Evolutionary conservation across 163 green algal genomes (phyloP).

Genomic region (Volvox carteri): DNA sequence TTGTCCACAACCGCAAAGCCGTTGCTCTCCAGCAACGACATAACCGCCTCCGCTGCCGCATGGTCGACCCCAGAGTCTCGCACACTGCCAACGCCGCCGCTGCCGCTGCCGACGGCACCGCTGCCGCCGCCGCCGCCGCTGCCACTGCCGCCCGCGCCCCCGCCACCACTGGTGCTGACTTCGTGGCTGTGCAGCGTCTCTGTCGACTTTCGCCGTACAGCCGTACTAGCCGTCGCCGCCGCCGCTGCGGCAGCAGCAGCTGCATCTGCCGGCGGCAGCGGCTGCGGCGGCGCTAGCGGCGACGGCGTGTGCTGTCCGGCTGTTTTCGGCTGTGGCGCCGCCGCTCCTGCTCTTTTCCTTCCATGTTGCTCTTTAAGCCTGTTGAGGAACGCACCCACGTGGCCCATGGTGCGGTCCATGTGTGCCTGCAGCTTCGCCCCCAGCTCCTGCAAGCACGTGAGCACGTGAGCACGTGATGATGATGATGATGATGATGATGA

Average conservation of each 20-base stretch:
- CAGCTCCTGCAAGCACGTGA: constrained; percentile 9
- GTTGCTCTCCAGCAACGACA: constrained; percentile 58
- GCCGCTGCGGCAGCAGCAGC: not conserved
- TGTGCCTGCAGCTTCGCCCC: constrained; percentile 11
- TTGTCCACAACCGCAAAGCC: constrained; percentile 57
- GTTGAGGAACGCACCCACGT: constrained; percentile 32
- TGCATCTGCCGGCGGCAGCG: not conserved
- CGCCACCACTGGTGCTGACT: not conserved
- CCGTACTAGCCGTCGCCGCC: not conserved
- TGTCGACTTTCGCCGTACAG: not conserved
- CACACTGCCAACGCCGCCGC: not conserved
- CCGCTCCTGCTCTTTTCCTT: not conserved
- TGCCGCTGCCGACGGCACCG: not conserved
- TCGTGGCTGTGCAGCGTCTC: not conserved
- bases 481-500: not conserved
- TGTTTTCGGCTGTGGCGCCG: no score
- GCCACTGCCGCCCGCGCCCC: not conserved
- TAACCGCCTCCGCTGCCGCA: constrained; percentile 44
- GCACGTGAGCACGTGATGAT: not conserved
- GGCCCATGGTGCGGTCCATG: constrained; percentile 36
- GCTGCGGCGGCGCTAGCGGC: no score
- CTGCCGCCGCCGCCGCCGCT: not conserved
- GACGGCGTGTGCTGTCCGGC: not conserved
- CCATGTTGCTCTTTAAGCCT: constrained; percentile 13
- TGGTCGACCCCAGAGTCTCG: not conserved